phyloP scores from a whole-genome alignment of 1,284 basidiomycete species.

The Acaromyces ingoldii region DNA sequence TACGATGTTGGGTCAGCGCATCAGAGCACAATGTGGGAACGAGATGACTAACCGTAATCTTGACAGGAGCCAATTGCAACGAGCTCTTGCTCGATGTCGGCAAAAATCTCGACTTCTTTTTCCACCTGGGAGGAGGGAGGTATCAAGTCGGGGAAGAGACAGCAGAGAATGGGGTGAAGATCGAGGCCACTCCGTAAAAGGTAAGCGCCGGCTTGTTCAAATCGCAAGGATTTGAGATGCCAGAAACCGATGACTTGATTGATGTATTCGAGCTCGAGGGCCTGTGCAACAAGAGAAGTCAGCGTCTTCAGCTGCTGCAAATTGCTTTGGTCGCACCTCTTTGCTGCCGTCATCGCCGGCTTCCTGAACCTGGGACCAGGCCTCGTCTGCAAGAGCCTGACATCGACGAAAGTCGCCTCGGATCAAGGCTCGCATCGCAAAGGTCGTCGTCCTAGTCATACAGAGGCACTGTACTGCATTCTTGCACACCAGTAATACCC shows the following conservation, averaged over 20 bases:
- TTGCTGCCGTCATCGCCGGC: no score
- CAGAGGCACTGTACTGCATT: constrained; percentile 14
- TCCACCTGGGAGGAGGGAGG: background rate
- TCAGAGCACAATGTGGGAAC: background rate
- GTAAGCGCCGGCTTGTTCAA: constrained; percentile 1
- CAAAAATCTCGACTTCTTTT: background rate
- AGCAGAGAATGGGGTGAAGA: no score
- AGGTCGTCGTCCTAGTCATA: background rate
- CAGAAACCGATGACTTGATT: constrained; percentile 1
- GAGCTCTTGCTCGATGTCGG: background rate
- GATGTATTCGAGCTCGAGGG: constrained; percentile 10
- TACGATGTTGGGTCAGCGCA: background rate
- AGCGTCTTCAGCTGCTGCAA: no score
- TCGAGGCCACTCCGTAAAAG: background rate
- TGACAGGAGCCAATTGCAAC: background rate
- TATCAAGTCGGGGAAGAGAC: background rate
- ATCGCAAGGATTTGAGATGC: background rate
- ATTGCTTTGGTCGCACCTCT: background rate
- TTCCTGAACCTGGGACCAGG: no score
- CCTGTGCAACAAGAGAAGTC: no score
- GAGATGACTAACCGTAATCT: background rate
- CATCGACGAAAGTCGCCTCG: constrained; percentile 5
- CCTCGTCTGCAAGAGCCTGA: constrained; percentile 6
- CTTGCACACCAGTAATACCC: constrained; percentile 4
- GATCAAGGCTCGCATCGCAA: constrained; percentile 5